Percentiles rank a stretch among this genome's conserved stretches.
Conservation (phyloP, 495 filamentous ascomycete genomes). For the Astrothelium macrocarpum region DNA sequence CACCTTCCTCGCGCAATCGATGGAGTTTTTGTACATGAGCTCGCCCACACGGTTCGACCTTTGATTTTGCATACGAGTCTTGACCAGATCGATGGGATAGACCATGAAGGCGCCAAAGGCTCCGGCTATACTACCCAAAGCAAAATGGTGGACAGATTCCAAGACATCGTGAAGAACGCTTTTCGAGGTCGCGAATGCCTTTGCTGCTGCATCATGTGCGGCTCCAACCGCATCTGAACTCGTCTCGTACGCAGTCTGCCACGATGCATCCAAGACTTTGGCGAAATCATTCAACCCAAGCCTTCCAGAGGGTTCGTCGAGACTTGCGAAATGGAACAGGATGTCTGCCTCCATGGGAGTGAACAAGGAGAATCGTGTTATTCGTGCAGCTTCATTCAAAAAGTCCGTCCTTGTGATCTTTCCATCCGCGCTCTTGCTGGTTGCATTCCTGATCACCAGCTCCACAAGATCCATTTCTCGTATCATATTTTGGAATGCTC, state of each 20-base stretch:
- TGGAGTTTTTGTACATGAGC: constrained; percentile 86
- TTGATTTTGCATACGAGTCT: constrained; percentile 98
- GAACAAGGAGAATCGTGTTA: constrained; percentile 86
- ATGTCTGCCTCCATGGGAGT: constrained; percentile 99
- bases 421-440: constrained; percentile 71
- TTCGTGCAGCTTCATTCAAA: constrained; percentile 81
- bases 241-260: constrained; percentile 53
- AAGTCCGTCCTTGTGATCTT: constrained; percentile 93
- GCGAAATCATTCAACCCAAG: constrained; percentile 79
- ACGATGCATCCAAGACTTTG: constrained; percentile 88
- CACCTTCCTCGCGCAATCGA: constrained; percentile 89
- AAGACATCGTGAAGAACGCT: constrained; percentile 51
- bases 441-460: constrained; percentile 76
- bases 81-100: constrained; percentile 96
- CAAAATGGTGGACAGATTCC: constrained; percentile 83
- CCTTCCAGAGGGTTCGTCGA: constrained; percentile 78
- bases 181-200: constrained; percentile 38
- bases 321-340: constrained; percentile 91
- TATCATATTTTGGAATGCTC: constrained; percentile 95
- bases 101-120: constrained; percentile 99
- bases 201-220: constrained; percentile 39
- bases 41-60: constrained; percentile 70
- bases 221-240: constrained; percentile 35
- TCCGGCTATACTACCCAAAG: constrained; percentile 77
- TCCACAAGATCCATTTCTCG: constrained; percentile 97